Evolutionary conservation across 257 asterid genomes (phyloP).

Genomic region (Solanum gandarillasii): DNA sequence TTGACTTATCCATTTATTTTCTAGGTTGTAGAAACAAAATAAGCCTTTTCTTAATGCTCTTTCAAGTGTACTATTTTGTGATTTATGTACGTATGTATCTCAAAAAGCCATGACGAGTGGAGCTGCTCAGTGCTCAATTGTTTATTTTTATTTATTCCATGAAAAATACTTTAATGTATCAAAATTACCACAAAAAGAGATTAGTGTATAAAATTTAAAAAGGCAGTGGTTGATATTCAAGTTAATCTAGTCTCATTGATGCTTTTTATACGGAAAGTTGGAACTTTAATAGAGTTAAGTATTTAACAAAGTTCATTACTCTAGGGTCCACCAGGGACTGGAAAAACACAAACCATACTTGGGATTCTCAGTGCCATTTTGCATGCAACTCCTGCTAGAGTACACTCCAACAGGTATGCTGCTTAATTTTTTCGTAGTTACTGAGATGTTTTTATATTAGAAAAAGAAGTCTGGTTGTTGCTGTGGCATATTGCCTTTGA

Average conservation of each 20-base stretch:
- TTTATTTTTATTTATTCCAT: background rate
- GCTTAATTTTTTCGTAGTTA: background rate
- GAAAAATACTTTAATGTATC: background rate
- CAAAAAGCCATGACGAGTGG: background rate
- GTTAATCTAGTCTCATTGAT: background rate
- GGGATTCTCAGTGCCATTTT: conserved; percentile 90
- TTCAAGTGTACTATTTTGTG: background rate
- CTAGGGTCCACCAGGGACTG: conserved; percentile 99
- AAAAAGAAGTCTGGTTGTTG: background rate
- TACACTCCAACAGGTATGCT: conserved; percentile 56
- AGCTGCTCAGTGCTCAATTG: background rate
- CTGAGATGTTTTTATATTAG: background rate
- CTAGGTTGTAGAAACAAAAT: background rate
- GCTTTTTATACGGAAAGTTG: background rate
- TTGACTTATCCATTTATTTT: conserved; percentile 19
- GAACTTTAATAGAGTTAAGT: background rate
- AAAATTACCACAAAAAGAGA: background rate
- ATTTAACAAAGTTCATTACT: conserved; percentile 26
- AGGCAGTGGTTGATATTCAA: background rate
- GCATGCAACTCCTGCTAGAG: conserved; percentile 96
- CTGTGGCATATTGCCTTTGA: background rate
- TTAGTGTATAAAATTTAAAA: background rate
- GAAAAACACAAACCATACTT: conserved; percentile 96
- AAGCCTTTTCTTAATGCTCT: background rate
- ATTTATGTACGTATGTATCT: background rate